A percentile compares a stretch with the other conserved stretches of the same genome.
phyloP scores from a whole-genome alignment of 1,139 yeast genomes.

The Kodamaea anthophila region DNA sequence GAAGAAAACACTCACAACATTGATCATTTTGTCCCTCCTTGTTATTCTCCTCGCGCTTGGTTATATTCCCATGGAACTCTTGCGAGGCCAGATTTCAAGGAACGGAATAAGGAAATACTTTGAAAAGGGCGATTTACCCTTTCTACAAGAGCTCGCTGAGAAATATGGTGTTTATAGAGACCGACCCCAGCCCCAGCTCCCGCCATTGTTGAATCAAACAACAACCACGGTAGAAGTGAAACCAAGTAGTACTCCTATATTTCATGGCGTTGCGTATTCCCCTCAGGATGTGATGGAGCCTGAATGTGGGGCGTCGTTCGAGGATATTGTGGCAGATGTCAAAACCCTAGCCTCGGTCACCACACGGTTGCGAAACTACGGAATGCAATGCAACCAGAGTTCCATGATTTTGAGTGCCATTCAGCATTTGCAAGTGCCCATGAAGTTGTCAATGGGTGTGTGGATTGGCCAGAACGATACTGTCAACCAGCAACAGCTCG shows the following conservation, averaged over 20 bases:
- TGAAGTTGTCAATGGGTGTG: slow-evolving; percentile 58
- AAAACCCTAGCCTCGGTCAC: slow-evolving; percentile 55
- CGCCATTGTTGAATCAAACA: too few relatives aligned
- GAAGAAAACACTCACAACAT: slow-evolving; percentile 5
- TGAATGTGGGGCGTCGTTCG: slow-evolving; percentile 41
- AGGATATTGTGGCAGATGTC: slow-evolving; percentile 51
- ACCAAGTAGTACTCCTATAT: slow-evolving; percentile 15
- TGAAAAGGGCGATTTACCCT: too few relatives aligned
- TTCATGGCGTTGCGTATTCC: slow-evolving; percentile 57
- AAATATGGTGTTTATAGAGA: slow-evolving; percentile 3
- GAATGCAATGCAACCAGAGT: slow-evolving; percentile 59
- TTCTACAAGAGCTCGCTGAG: slow-evolving; percentile 8
- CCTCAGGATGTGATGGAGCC: slow-evolving; percentile 50
- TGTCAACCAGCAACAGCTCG: slow-evolving; percentile 37
- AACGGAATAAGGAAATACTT: too few relatives aligned
- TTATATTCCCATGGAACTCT: too few relatives aligned
- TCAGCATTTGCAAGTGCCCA: slow-evolving; percentile 40
- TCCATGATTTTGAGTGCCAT: slow-evolving; percentile 50
- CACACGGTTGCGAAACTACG: slow-evolving; percentile 50
- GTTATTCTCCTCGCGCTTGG: slow-evolving; percentile 14
- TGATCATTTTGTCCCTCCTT: slow-evolving; percentile 8
- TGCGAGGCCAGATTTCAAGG: too few relatives aligned
- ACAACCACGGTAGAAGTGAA: too few relatives aligned
- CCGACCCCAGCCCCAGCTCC: too few relatives aligned
- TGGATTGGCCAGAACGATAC: slow-evolving; percentile 49